A percentile compares a stretch with the other conserved stretches of the same genome.
Conservation (phyloP, 2,329 filamentous ascomycete genomes). For the Xylariaceae sp. region DNA sequence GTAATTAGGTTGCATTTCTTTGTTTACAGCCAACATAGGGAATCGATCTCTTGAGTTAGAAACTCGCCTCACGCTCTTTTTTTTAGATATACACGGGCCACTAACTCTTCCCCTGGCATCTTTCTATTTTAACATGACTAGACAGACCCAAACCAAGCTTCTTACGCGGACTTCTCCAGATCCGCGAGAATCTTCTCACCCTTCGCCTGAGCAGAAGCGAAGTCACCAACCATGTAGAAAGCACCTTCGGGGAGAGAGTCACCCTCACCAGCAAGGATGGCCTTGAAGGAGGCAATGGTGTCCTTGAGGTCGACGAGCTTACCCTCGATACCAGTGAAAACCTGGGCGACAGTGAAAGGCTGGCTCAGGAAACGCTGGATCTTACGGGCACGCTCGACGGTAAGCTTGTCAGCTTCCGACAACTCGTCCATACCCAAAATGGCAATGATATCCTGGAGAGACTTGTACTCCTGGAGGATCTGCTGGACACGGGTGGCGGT, state of each 20-base stretch:
- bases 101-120: slow-evolving; percentile 31
- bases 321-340: slow-evolving; percentile 93
- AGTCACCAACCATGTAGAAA: slow-evolving; percentile 98
- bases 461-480: slow-evolving; percentile 99
- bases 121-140: slow-evolving; percentile 30
- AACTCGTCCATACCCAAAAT: slow-evolving; percentile 99
- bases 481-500: slow-evolving; percentile 94
- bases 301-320: slow-evolving; percentile 97
- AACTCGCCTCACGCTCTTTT: slow-evolving; percentile 43
- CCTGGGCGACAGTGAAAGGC: slow-evolving; percentile 84
- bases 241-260: slow-evolving; percentile 91
- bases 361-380: slow-evolving; percentile 99
- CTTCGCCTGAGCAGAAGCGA: slow-evolving; percentile 88
- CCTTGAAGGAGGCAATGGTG: slow-evolving; percentile 96
- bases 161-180: slow-evolving; percentile 59
- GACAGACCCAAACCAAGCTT: slow-evolving; percentile 27
- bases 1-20: slow-evolving; percentile 38
- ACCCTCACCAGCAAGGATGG: slow-evolving; percentile 89
- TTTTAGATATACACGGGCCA: slow-evolving; percentile 55
- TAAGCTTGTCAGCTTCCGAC: slow-evolving; percentile 98
- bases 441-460: slow-evolving; percentile 99
- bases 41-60: slow-evolving; percentile 49
- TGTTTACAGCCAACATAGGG: slow-evolving; percentile 59
- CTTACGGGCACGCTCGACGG: slow-evolving; percentile 99
- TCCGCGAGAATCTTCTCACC: slow-evolving; percentile 99